Conservation (phyloP, 208 protist species). For the Leishmania turanica region DNA sequence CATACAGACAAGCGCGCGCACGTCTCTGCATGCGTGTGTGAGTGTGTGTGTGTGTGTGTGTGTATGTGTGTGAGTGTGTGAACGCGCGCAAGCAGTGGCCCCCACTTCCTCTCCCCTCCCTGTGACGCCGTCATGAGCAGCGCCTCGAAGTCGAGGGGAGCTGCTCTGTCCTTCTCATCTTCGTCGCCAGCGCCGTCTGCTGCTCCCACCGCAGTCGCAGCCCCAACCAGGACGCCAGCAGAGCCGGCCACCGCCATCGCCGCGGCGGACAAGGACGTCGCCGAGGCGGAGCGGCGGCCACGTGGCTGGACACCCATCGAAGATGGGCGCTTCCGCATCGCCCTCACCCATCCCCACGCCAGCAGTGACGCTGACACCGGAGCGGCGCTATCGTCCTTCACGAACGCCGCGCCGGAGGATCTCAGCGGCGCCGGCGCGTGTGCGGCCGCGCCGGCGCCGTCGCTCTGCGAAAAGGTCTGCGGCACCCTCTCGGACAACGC, state of each 20-base stretch:
- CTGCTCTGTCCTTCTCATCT: background rate
- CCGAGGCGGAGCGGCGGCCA: slow-evolving; percentile 8
- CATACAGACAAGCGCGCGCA: background rate
- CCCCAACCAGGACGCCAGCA: background rate
- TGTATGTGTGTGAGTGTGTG: too few relatives aligned
- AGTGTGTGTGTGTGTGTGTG: too few relatives aligned
- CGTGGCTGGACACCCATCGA: slow-evolving; percentile 41
- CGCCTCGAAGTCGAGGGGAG: background rate
- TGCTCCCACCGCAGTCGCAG: background rate
- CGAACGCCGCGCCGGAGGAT: slow-evolving; percentile 19
- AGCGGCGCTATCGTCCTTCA: slow-evolving; percentile 4
- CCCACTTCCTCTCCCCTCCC: background rate
- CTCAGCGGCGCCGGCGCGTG: slow-evolving; percentile 4
- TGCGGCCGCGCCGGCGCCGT: background rate
- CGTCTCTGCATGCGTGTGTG: background rate
- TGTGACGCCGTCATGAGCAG: background rate
- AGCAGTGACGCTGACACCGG: slow-evolving; percentile 4
- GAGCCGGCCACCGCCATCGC: background rate
- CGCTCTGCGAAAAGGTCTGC: slow-evolving; percentile 6
- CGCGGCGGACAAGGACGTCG: background rate
- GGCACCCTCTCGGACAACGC: slow-evolving; percentile 22
- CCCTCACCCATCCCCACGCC: slow-evolving; percentile 32
- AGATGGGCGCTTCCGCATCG: slow-evolving; percentile 46
- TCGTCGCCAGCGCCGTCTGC: background rate
- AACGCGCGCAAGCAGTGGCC: background rate